Conservation (phyloP, 148 eudicot genomes). For the Rhododendron williamsianum region DNA sequence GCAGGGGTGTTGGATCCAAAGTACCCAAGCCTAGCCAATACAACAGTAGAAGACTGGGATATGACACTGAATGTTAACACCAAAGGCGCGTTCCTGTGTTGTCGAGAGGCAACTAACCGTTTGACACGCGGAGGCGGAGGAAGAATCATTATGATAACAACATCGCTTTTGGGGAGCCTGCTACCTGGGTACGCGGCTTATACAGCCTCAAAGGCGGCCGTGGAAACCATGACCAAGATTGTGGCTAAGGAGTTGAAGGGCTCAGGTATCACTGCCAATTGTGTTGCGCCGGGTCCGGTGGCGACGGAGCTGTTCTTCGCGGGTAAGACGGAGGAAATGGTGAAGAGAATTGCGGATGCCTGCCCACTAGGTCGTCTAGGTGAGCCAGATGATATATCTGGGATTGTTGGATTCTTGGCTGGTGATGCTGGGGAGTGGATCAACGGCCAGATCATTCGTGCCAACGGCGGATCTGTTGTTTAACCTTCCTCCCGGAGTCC, state of each 20-base stretch:
- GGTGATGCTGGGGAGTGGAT: constrained; percentile 9
- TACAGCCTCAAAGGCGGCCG: constrained; percentile 35
- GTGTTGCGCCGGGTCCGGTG: constrained; percentile 39
- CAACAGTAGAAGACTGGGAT: constrained; percentile 33
- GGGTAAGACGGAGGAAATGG: constrained; percentile 10
- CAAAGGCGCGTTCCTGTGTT: constrained; percentile 29
- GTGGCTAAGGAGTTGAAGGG: constrained; percentile 42
- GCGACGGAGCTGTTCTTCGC: constrained; percentile 12
- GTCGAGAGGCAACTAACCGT: constrained; percentile 30
- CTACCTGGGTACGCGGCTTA: constrained; percentile 27
- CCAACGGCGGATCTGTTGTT: constrained; percentile 9
- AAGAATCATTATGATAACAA: constrained; percentile 25
- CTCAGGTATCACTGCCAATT: constrained; percentile 33
- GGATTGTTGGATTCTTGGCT: constrained; percentile 12
- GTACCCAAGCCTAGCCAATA: constrained; percentile 18
- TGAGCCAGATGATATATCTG: not conserved
- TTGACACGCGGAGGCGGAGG: constrained; percentile 30
- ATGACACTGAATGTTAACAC: constrained; percentile 18
- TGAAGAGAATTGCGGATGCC: not conserved
- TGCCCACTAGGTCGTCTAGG: constrained; percentile 12
- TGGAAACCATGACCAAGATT: constrained; percentile 40
- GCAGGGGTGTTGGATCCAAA: constrained; percentile 34
- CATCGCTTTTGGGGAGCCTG: constrained; percentile 24
- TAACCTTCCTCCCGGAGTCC: not conserved
- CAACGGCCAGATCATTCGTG: constrained; percentile 14